Evolutionary conservation across 768 basidiomycete species (phyloP).

Genomic region (Coprinopsis marcescibilis): DNA sequence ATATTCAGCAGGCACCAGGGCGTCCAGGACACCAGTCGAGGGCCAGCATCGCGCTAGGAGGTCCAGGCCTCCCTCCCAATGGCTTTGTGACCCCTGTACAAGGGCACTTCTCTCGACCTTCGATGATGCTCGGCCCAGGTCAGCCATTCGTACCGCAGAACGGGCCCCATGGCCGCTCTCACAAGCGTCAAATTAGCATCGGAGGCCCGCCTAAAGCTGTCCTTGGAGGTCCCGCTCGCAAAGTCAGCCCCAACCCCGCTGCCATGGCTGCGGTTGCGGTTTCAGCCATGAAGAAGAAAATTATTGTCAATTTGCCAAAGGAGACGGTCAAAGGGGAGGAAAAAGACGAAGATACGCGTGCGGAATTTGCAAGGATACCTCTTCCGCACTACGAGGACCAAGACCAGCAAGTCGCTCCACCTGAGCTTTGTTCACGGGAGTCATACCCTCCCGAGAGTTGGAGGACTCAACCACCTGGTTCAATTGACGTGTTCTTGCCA

Average conservation of each 20-base stretch:
- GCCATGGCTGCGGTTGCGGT: constrained; percentile 29
- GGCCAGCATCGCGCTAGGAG: constrained; percentile 50
- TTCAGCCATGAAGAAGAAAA: constrained; percentile 55
- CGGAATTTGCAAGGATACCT: constrained; percentile 60
- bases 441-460: constrained; percentile 61
- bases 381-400: constrained; percentile 14
- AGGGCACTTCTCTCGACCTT: constrained; percentile 50
- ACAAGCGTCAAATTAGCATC: constrained; percentile 65
- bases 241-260: constrained; percentile 61
- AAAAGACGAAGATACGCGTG: constrained; percentile 22
- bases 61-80: constrained; percentile 51
- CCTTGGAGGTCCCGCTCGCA: constrained; percentile 73
- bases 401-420: constrained; percentile 19
- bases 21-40: constrained; percentile 51
- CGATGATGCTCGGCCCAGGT: constrained; percentile 36
- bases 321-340: constrained; percentile 46
- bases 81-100: constrained; percentile 56
- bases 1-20: constrained; percentile 43
- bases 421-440: constrained; percentile 42
- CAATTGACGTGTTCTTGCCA: constrained; percentile 78
- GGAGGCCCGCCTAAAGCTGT: constrained; percentile 88
- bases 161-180: constrained; percentile 30
- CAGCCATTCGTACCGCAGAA: constrained; percentile 49
- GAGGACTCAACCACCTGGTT: constrained; percentile 52
- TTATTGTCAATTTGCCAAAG: constrained; percentile 65